A percentile compares a stretch with the other conserved stretches of the same genome.
These are phyloP conservation scores for Taphrina flavorubra DNA, from an alignment of 1,139 yeast genomes.

Conservation along the genomic window DNA sequence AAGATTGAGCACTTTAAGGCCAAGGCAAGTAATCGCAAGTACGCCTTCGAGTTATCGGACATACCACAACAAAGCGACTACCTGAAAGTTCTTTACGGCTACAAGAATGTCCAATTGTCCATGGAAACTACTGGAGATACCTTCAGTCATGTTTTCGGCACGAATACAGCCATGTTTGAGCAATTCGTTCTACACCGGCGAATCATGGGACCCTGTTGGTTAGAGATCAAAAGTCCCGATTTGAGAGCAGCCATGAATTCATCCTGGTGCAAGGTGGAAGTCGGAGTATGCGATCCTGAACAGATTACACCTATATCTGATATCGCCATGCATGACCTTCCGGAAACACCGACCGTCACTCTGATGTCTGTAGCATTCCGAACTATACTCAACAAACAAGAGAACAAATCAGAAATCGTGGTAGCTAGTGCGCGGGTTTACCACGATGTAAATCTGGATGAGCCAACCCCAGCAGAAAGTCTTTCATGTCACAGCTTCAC, in stretches of 20 bases:
- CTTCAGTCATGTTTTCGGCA: conserved; percentile 80
- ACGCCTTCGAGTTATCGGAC: conserved; percentile 84
- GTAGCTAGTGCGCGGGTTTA: conserved; percentile 75
- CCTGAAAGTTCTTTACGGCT: conserved; percentile 78
- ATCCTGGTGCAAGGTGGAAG: conserved; percentile 83
- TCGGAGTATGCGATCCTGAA: conserved; percentile 61
- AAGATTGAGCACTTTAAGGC: conserved; percentile 70
- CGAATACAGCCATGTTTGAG: conserved; percentile 76
- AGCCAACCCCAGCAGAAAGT: conserved; percentile 49
- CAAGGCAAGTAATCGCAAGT: conserved; percentile 74
- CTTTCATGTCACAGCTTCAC: conserved; percentile 57
- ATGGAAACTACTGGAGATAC: conserved; percentile 74
- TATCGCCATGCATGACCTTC: conserved; percentile 58
- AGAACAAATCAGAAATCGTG: conserved; percentile 83
- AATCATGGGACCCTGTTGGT: conserved; percentile 98
- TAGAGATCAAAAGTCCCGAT: conserved; percentile 69
- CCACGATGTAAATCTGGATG: conserved; percentile 53
- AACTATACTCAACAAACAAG: conserved; percentile 72
- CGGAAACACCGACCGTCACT: conserved; percentile 65
- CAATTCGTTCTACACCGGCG: conserved; percentile 80
- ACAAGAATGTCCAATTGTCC: conserved; percentile 67
- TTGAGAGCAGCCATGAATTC: conserved; percentile 66
- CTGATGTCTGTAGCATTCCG: conserved; percentile 78
- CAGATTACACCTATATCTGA: conserved; percentile 56
- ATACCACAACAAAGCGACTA: conserved; percentile 84